Evolutionary conservation across 2,329 filamentous ascomycete species (phyloP).

Genomic region (Ramichloridium luteum): DNA sequence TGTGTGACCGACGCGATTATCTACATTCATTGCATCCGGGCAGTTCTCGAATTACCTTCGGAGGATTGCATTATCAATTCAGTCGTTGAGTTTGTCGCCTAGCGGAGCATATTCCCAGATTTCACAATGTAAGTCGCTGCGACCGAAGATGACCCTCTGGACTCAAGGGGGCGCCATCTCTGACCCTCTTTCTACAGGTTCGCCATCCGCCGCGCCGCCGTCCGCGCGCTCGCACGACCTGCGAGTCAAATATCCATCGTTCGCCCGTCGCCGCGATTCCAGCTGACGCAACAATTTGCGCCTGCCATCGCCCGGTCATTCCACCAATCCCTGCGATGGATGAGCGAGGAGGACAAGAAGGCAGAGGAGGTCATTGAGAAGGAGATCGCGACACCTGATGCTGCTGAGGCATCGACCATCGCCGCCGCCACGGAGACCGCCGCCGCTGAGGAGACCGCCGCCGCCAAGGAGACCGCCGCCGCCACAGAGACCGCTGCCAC

Average conservation of each 20-base stretch:
- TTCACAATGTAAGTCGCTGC: too few species aligned
- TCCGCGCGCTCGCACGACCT: conserved; percentile 40
- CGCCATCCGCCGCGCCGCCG: conserved; percentile 45
- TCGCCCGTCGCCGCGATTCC: conserved; percentile 14
- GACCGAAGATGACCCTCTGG: too few species aligned
- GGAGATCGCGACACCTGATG: conserved; percentile 14
- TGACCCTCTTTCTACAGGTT: conserved; percentile 32
- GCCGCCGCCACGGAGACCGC: too few species aligned
- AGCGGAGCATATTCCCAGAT: too few species aligned
- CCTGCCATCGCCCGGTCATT: conserved; percentile 26
- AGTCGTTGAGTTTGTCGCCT: too few species aligned
- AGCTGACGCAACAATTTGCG: conserved; percentile 22
- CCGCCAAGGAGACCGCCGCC: conserved; percentile 7
- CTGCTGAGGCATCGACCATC: conserved; percentile 17
- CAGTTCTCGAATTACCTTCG: too few species aligned
- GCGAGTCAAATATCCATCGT: conserved; percentile 32
- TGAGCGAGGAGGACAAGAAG: conserved; percentile 18
- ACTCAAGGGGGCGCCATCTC: neutral
- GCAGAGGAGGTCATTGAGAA: conserved; percentile 19
- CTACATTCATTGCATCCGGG: too few species aligned
- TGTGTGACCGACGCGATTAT: too few species aligned
- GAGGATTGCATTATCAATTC: too few species aligned
- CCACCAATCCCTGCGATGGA: too few species aligned
- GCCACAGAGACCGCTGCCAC: neutral
- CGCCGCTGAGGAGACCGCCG: conserved; percentile 10